Evolutionary conservation across 2,329 filamentous ascomycete genomes (phyloP), one percentile per base, ranked within the genome.

Genomic region (Zymoseptoria crescenta): DNA sequence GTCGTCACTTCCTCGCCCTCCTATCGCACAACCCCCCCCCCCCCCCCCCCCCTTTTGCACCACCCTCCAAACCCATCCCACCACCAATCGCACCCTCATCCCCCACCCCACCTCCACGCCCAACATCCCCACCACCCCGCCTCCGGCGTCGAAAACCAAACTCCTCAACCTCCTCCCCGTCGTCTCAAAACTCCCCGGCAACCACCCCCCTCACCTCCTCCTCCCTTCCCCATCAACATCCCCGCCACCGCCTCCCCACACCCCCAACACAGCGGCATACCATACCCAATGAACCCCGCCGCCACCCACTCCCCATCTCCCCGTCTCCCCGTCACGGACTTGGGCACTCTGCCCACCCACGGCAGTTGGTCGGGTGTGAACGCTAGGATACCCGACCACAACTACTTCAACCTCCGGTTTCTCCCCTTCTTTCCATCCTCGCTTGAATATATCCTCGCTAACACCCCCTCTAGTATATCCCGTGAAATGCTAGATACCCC

Each of bases 221-320:
- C 21, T 61, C 49, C 29, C 58, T 50, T 50, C 4, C 57, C 57
- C 9, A 66, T 21, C 7, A 66, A 20, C 64, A 66, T 66, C 56
- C 61, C 63, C 55, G 62, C 64, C 9, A 66, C 58, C n/a, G 62
- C 64, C 49, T 64, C 63, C 13, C 64, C 64, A 53, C 59, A 59
- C 3, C 63, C 62, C 64, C 64, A 66, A 35, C 62, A 63, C 1
- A 64, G 51, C 19, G 63, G 62, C 64, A 66, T 66, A 3, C 64
- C 64, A 50, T 66, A 64, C 8, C 64, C 64, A 27, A 62, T 64
- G 57, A 63, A 66, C 3, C 61, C 64, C 4, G 62, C 64, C n/a
- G 64, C 62, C 13, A 63, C 61, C 20, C 53, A 66, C 29, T 66
- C 64, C 9, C 59, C 62, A 16, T 59, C 58, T 1, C 56, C 61